Conservation (phyloP, 73 alveolate genomes). For the Stentor coeruleus region DNA sequence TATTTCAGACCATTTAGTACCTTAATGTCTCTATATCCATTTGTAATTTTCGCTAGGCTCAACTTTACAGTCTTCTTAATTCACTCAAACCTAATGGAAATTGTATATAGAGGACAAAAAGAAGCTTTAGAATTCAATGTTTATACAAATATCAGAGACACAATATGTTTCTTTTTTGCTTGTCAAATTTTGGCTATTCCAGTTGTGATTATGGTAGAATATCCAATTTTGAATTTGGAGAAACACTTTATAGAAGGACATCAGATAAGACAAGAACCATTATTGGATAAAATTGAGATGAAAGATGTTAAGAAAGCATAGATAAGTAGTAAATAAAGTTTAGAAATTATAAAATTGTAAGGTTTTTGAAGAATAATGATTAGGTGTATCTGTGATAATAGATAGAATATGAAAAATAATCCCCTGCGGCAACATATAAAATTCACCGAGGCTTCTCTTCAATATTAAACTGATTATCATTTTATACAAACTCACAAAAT, state of each 20-base stretch:
- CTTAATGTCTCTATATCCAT: not conserved
- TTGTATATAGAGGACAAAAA: not conserved
- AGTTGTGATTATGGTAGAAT: not conserved
- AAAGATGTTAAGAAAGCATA: no score
- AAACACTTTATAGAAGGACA: no score
- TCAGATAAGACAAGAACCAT: no score
- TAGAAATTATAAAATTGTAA: no score
- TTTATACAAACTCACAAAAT: no score
- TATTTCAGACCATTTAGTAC: not conserved
- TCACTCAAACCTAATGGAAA: not conserved
- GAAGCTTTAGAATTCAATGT: not conserved
- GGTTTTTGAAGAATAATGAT: no score
- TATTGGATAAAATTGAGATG: no score
- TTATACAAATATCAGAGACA: not conserved
- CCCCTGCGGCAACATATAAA: not conserved
- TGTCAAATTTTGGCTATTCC: not conserved
- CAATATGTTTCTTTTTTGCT: not conserved
- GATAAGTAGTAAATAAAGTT: no score
- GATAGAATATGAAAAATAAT: no score
- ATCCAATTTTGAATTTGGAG: not conserved
- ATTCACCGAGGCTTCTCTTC: no score
- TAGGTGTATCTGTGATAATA: not conserved
- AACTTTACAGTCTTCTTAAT: not conserved
- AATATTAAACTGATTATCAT: no score
- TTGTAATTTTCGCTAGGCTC: not conserved